A percentile compares a stretch with the other conserved stretches of the same genome.
Evolutionary conservation across 2,329 filamentous ascomycete genomes (phyloP).

Genomic region (Trichophyton mentagrophytes): DNA sequence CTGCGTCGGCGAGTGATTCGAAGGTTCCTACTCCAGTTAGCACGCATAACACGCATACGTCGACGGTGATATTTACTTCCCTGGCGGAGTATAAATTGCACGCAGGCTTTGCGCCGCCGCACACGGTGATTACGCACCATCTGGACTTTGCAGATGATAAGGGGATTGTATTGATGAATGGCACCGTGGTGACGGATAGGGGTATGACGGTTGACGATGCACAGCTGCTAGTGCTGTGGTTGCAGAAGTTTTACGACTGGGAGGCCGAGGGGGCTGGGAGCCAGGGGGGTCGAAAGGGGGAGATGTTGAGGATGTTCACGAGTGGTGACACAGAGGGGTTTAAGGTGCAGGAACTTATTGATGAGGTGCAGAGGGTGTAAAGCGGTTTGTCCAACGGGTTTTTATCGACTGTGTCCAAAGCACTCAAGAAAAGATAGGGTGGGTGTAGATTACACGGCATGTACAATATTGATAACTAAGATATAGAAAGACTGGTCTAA

Average conservation of each 20-base stretch:
- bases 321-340: slow-evolving; percentile 61
- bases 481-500: not conserved
- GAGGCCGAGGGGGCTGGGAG: slow-evolving; percentile 41
- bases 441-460: not conserved
- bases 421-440: not conserved
- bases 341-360: slow-evolving; percentile 69
- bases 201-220: slow-evolving; percentile 70
- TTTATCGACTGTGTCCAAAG: too few species aligned
- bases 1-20: slow-evolving; percentile 31
- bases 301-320: slow-evolving; percentile 69
- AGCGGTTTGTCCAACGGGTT: not conserved
- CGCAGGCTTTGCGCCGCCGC: slow-evolving; percentile 78
- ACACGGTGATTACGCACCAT: slow-evolving; percentile 90
- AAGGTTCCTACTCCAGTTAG: slow-evolving; percentile 16
- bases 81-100: slow-evolving; percentile 85
- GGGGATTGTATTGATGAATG: slow-evolving; percentile 75
- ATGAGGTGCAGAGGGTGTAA: slow-evolving; percentile 60
- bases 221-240: slow-evolving; percentile 79
- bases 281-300: slow-evolving; percentile 47
- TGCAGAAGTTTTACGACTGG: slow-evolving; percentile 79
- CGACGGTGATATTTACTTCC: slow-evolving; percentile 82
- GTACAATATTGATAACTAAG: not conserved
- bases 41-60: slow-evolving; percentile 44
- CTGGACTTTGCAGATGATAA: slow-evolving; percentile 62
- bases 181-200: slow-evolving; percentile 59